Conservation (phyloP, 1,284 basidiomycete species). For the Tylopilus sp. region DNA sequence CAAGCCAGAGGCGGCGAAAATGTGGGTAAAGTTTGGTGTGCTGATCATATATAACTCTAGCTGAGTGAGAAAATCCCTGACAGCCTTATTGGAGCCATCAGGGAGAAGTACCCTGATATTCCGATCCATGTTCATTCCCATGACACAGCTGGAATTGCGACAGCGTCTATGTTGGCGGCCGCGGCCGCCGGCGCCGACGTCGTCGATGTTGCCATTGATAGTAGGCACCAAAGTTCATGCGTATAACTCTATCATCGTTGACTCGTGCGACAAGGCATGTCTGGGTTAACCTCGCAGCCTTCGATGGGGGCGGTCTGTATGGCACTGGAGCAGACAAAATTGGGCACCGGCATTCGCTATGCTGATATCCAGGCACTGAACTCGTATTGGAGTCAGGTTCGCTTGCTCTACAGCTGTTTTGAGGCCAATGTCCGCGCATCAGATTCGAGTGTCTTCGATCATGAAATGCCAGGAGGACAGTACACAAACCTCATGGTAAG, state of each 20-base stretch:
- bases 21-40: slow-evolving; percentile 47
- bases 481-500: slow-evolving; percentile 91
- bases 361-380: slow-evolving; percentile 98
- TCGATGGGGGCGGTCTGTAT: slow-evolving; percentile 96
- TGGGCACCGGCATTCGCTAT: slow-evolving; percentile 97
- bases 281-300: slow-evolving; percentile 96
- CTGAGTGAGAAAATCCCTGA: slow-evolving; percentile 12
- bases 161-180: slow-evolving; percentile 94
- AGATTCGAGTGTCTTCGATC: slow-evolving; percentile 96
- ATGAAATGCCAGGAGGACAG: slow-evolving; percentile 99
- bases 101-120: slow-evolving; percentile 94
- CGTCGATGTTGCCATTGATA: slow-evolving; percentile 98
- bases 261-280: slow-evolving; percentile 71
- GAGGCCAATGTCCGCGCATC: slow-evolving; percentile 98
- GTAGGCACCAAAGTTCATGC: slow-evolving; percentile 42
- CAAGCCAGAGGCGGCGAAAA: slow-evolving; percentile 89
- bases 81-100: slow-evolving; percentile 89
- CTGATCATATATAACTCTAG: background rate
- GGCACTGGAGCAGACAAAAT: slow-evolving; percentile 91
- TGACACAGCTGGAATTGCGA: slow-evolving; percentile 98
- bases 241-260: background rate
- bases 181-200: slow-evolving; percentile 97
- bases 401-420: slow-evolving; percentile 94
- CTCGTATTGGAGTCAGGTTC: slow-evolving; percentile 97
- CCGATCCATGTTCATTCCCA: slow-evolving; percentile 99